Conservation (phyloP, 106 monocot genomes). For the Cymbidium sinense region DNA sequence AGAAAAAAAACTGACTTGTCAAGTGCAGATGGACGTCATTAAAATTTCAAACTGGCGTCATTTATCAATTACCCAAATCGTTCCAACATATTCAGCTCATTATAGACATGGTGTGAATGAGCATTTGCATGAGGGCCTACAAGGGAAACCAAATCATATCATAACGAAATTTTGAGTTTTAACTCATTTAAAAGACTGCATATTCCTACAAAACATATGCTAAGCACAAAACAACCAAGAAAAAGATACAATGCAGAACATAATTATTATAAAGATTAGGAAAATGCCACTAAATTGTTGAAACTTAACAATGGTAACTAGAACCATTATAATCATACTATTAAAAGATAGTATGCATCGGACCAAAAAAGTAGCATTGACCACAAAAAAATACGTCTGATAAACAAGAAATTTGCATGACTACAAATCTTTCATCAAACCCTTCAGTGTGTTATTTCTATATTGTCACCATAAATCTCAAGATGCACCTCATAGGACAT, state of each 20-base stretch:
- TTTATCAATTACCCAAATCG: conserved; percentile 67
- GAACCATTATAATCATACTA: neutral
- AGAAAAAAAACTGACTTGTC: conserved; percentile 4
- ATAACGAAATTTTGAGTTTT: neutral
- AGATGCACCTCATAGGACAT: no score
- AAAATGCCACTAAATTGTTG: neutral
- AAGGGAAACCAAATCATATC: conserved; percentile 10
- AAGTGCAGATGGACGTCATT: neutral
- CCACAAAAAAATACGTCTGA: neutral
- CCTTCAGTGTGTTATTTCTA: neutral
- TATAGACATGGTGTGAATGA: conserved; percentile 72
- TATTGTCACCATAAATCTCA: neutral
- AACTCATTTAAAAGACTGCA: neutral
- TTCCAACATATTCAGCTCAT: conserved; percentile 92
- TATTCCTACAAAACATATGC: neutral
- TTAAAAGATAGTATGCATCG: neutral
- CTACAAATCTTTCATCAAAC: no score
- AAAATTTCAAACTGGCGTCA: neutral
- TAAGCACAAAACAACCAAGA: neutral
- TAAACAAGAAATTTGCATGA: neutral
- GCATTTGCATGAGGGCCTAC: conserved; percentile 86
- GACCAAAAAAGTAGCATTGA: neutral
- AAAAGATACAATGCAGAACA: neutral
- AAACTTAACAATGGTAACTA: neutral
- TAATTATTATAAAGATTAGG: neutral